Percentiles rank a stretch among this genome's conserved stretches.
Conservation (phyloP, 2,329 filamentous ascomycete genomes). For the Fusarium ramigenum region DNA sequence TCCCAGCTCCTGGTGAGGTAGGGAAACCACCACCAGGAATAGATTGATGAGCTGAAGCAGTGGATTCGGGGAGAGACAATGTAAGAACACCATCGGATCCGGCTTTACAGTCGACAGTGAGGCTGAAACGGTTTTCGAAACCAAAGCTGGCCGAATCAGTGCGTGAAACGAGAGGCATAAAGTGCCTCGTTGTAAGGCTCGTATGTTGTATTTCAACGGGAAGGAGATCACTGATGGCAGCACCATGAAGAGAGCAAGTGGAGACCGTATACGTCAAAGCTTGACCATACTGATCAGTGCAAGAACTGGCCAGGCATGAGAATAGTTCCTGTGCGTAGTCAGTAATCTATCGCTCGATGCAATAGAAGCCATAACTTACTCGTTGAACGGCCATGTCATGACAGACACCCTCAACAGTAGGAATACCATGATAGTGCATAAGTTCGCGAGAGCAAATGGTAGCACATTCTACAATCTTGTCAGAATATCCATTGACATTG, state of each 20-base stretch:
- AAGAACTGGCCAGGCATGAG: conserved; percentile 45
- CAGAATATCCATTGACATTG: background rate
- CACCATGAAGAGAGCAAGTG: conserved; percentile 42
- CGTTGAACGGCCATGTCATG: conserved; percentile 37
- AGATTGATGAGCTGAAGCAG: conserved; percentile 13
- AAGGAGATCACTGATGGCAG: conserved; percentile 43
- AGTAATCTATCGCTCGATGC: conserved; percentile 21
- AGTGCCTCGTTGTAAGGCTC: conserved; percentile 10
- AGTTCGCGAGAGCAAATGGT: conserved; percentile 29
- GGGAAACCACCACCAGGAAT: background rate
- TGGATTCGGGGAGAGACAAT: conserved; percentile 36
- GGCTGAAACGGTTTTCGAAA: conserved; percentile 36
- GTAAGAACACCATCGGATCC: conserved; percentile 48
- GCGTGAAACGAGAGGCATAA: background rate
- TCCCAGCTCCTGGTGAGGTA: background rate
- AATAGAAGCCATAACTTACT: conserved; percentile 21
- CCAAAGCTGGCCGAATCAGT: conserved; percentile 15
- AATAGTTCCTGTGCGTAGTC: conserved; percentile 43
- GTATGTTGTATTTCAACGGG: conserved; percentile 43
- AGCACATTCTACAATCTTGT: conserved; percentile 25
- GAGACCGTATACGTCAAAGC: conserved; percentile 43
- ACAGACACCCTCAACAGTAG: conserved; percentile 20
- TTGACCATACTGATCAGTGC: conserved; percentile 43
- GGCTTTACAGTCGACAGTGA: conserved; percentile 44
- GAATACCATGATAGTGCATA: conserved; percentile 7